These are phyloP conservation scores for Cercospora sp. DNA, from an alignment of 2,329 filamentous ascomycete genomes.

Conservation along the genomic window DNA sequence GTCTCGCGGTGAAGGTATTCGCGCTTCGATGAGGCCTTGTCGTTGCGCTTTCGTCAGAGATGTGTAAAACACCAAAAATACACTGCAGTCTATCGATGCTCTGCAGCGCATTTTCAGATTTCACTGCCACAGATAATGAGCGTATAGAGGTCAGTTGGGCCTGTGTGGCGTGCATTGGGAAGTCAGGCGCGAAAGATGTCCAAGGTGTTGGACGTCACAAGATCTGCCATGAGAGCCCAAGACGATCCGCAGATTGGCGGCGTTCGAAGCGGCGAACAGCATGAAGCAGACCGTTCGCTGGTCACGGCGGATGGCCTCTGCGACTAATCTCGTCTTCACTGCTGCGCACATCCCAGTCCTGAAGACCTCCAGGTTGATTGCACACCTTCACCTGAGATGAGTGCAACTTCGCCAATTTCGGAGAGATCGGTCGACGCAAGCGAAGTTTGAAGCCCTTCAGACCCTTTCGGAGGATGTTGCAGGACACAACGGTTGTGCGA, in stretches of 20 bases:
- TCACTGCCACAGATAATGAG: slow-evolving; percentile 3
- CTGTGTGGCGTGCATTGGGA: slow-evolving; percentile 1
- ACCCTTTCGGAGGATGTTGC: background rate
- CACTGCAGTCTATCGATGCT: background rate
- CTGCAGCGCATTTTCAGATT: slow-evolving; percentile 1
- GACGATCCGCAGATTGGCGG: background rate
- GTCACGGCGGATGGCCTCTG: background rate
- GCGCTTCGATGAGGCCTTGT: background rate
- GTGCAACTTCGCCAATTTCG: slow-evolving; percentile 1
- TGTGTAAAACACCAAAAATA: background rate
- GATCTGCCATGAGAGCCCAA: slow-evolving; percentile 2
- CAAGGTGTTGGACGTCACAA: background rate
- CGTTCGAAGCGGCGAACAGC: background rate
- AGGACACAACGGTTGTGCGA: background rate
- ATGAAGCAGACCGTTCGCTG: background rate
- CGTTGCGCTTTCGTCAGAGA: background rate
- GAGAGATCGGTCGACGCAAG: background rate
- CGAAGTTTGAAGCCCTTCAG: background rate
- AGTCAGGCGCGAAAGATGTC: background rate
- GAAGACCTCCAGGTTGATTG: background rate
- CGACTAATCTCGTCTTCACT: background rate
- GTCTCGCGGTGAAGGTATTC: background rate
- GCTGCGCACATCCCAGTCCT: background rate
- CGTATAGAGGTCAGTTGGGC: background rate
- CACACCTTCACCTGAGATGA: background rate